Conservation (phyloP, 1,284 basidiomycete genomes). For the Ceratobasidium sp. region DNA sequence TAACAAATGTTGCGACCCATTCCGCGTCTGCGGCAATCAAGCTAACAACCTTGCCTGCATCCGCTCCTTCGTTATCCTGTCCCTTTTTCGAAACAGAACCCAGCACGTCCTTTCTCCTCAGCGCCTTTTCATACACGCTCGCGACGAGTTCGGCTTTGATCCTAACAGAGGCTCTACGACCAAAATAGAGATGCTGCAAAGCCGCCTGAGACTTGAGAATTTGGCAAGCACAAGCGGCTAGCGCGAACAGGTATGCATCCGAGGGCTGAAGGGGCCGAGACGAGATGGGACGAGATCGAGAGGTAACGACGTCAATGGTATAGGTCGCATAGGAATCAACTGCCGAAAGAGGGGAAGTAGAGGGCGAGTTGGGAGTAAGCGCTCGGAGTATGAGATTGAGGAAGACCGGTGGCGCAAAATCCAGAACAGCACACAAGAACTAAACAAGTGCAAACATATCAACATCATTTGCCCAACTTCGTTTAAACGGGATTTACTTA, state of each 20-base stretch:
- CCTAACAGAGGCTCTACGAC: constrained; percentile 21
- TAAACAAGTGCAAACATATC: background rate
- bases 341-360: background rate
- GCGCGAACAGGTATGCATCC: constrained; percentile 34
- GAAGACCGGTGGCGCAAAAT: constrained; percentile 32
- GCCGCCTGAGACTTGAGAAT: constrained; percentile 34
- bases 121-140: constrained; percentile 38
- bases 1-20: constrained; percentile 12
- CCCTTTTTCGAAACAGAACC: constrained; percentile 32
- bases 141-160: constrained; percentile 35
- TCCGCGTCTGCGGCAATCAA: constrained; percentile 32
- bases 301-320: background rate
- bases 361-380: background rate
- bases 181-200: constrained; percentile 36
- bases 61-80: constrained; percentile 6
- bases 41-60: constrained; percentile 38
- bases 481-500: constrained; percentile 46
- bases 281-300: background rate
- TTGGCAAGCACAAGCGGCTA: constrained; percentile 23
- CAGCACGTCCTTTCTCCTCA: constrained; percentile 34
- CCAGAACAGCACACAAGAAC: constrained; percentile 13
- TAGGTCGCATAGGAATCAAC: background rate
- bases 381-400: constrained; percentile 29
- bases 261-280: constrained; percentile 11
- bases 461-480: background rate